Evolutionary conservation across 2,329 filamentous ascomycete species (phyloP).

Genomic region (Seiridium unicorne): DNA sequence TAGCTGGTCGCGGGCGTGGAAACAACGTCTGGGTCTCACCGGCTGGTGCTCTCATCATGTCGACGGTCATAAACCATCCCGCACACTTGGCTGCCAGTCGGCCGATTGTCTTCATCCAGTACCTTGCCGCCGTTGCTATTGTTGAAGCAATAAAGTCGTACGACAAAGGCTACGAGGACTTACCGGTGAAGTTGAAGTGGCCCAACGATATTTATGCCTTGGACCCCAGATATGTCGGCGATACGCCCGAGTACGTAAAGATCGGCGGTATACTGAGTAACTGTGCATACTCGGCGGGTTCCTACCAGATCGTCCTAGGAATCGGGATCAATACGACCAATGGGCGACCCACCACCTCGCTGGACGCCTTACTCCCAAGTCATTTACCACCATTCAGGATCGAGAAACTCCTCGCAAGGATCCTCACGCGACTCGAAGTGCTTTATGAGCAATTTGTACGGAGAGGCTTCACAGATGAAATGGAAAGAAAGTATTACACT

Average conservation of each 20-base stretch:
- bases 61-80: constrained; percentile 81
- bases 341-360: constrained; percentile 78
- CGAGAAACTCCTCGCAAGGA: constrained; percentile 79
- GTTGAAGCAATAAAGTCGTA: constrained; percentile 82
- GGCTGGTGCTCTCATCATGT: constrained; percentile 82
- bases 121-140: constrained; percentile 84
- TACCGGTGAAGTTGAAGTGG: constrained; percentile 92
- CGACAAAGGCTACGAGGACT: constrained; percentile 67
- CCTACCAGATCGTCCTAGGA: constrained; percentile 84
- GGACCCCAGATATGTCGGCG: constrained; percentile 54
- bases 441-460: constrained; percentile 74
- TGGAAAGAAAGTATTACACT: constrained; percentile 76
- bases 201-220: constrained; percentile 89
- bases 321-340: constrained; percentile 87
- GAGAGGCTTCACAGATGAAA: constrained; percentile 68
- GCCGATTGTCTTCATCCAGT: constrained; percentile 91
- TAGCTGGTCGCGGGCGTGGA: constrained; percentile 84
- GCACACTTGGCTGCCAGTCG: constrained; percentile 68
- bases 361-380: constrained; percentile 67
- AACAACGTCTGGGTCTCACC: constrained; percentile 95
- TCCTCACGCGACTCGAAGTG: constrained; percentile 74
- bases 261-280: constrained; percentile 93
- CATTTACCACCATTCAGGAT: constrained; percentile 59
- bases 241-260: constrained; percentile 67
- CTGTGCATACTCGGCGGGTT: constrained; percentile 72